Base-by-base conservation (phyloP, 805 yeast genomes). In the Clavispora fructus region DNA sequence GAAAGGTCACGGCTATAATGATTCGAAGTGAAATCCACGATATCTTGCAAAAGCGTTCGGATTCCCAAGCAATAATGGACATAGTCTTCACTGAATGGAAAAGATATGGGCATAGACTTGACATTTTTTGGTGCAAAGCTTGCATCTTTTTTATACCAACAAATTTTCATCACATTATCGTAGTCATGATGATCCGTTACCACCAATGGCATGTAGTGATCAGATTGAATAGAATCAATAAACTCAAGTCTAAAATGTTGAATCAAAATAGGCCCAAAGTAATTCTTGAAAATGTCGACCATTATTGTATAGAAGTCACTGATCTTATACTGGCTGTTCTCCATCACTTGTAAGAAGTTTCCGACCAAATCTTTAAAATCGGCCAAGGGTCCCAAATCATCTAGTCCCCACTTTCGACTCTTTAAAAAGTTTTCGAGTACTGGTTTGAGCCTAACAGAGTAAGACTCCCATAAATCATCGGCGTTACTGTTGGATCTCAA, bases 191-290 rank as follows among this genome's bases (percentile, higher is more conserved):
- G 62, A 42, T 80, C 80, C 50, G 82, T 77, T 29, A 90, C 80
- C 0, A 78, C 78, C 69, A 90, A 77, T 11, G 97, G 95, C 89
- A 87, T 88, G 53, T 88, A 87, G 61, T 88, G 94, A 60, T 92
- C 97, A 23, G 84, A 83, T 49, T 79, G 77, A 32, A 90, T 78
- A 6, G 84, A 68, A 9, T 74, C 73, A 29, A 72, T 65, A 66
- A 90, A 92, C 41, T 83, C 84, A 11, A 61, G 62, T 23, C 77
- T 71, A 62, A 89, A 88, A 13, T 75, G 74, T 48, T 67, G 68
- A 12, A 79, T 74, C 23, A 82, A 65, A 10, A 76, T 68, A 2
- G 74, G 73, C n/a, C 87, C 80, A 57, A 76, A 86, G 51, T 78
- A 76, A 44, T 70, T 68, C 41, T 77, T 71, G 58, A 89, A 83